phyloP scores from a whole-genome alignment of 2,329 filamentous ascomycete species.

The Cladosporium colombiae region DNA sequence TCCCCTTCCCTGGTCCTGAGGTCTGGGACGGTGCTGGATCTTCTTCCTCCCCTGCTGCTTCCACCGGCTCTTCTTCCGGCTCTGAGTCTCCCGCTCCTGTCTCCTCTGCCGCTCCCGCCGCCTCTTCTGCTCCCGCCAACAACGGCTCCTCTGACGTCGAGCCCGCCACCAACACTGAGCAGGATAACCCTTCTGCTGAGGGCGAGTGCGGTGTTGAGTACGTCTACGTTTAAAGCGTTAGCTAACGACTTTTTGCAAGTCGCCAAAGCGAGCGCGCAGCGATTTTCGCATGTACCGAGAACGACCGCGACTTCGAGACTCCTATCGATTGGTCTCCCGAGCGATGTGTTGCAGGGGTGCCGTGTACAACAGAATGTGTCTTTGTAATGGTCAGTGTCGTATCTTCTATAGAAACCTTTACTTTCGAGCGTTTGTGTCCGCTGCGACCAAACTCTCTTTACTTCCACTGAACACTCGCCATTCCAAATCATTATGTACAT shows the following conservation, averaged over 20 bases:
- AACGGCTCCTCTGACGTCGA: not conserved
- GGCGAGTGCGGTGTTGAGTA: slow-evolving; percentile 13
- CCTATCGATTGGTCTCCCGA: not conserved
- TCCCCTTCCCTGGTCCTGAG: slow-evolving; percentile 21
- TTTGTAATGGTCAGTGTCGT: not conserved
- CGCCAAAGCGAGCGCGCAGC: not conserved
- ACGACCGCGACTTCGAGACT: not conserved
- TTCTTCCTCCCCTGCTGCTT: not conserved
- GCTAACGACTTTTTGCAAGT: not conserved
- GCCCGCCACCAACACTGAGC: not conserved
- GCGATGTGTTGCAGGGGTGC: not conserved
- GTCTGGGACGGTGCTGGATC: slow-evolving; percentile 20
- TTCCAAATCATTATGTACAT: not conserved
- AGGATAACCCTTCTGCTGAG: not conserved
- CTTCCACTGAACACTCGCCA: not conserved
- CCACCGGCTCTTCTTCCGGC: not conserved
- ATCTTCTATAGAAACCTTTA: not conserved
- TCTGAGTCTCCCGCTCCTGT: not conserved
- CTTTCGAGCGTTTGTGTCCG: not conserved
- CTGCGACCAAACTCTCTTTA: not conserved
- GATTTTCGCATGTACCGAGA: not conserved
- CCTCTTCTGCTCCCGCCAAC: not conserved
- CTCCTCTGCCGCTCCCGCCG: not conserved
- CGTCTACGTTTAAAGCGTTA: not conserved
- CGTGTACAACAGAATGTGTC: not conserved